Evolutionary conservation across 179 eudicot genomes (phyloP).

Genomic region (Beta corolliflora): DNA sequence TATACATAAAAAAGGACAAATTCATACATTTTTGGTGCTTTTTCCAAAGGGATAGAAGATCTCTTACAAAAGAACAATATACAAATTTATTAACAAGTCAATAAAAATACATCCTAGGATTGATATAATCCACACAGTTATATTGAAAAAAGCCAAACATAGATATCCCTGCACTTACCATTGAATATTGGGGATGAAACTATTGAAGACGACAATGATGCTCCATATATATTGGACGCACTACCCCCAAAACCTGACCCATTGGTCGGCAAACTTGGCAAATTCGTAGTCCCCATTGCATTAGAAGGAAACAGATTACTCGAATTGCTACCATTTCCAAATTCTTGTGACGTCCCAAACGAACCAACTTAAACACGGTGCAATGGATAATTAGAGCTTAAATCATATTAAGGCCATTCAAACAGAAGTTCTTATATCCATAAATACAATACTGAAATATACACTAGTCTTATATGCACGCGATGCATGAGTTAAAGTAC

Average conservation of each 20-base stretch:
- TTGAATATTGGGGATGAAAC: not conserved
- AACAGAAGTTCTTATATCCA: no score
- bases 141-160: not conserved
- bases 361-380: not conserved
- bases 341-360: constrained; percentile 2
- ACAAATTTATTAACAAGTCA: not conserved
- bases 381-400: no score
- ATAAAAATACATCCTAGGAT: not conserved
- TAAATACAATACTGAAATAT: no score
- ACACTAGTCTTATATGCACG: no score
- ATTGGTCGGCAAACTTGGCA: not conserved
- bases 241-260: constrained; percentile 10
- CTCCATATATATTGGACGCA: constrained; percentile 13
- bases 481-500: no score
- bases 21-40: not conserved
- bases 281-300: not conserved
- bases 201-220: not conserved
- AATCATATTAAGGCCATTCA: no score
- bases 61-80: not conserved
- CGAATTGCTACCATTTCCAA: constrained; percentile 11
- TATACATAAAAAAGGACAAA: not conserved
- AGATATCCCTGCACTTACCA: constrained; percentile 4
- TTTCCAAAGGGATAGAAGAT: not conserved
- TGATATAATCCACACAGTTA: not conserved
- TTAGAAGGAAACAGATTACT: constrained; percentile 6